Conservation (phyloP, 2,329 filamentous ascomycete genomes). For the Phyllachora maydis region DNA sequence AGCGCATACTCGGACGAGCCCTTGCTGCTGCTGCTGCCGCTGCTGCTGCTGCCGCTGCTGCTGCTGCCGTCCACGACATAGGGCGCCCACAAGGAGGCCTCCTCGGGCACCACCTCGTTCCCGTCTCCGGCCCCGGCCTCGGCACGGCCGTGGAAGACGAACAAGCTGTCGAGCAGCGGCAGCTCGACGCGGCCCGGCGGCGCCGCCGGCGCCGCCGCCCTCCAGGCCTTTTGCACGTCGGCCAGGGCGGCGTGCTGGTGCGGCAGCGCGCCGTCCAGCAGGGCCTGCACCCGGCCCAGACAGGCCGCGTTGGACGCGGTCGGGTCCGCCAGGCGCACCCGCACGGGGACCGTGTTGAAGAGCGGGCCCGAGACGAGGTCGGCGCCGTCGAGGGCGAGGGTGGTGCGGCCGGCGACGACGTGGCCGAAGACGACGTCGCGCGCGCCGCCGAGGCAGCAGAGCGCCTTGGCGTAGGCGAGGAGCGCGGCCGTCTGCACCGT, state of each 20-base stretch:
- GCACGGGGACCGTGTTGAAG: slow-evolving; percentile 29
- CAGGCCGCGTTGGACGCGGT: neutral
- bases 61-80: too few species aligned
- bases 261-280: neutral
- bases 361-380: slow-evolving; percentile 26
- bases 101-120: too few species aligned
- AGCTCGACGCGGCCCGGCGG: too few species aligned
- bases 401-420: slow-evolving; percentile 27
- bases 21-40: too few species aligned
- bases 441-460: slow-evolving; percentile 10
- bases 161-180: neutral
- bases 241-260: neutral
- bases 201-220: neutral
- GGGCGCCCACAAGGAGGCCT: too few species aligned
- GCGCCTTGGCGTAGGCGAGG: slow-evolving; percentile 10
- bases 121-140: too few species aligned
- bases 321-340: neutral
- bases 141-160: slow-evolving; percentile 1
- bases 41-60: too few species aligned
- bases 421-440: slow-evolving; percentile 20
- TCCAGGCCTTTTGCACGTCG: slow-evolving; percentile 1
- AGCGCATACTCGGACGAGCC: too few species aligned
- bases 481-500: slow-evolving; percentile 11
- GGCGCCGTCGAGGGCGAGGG: slow-evolving; percentile 20
- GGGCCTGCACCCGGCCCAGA: neutral